These are phyloP conservation scores for Stephania yunnanensis DNA, from an alignment of 164 flowering plant genomes.

Conservation along the genomic window DNA sequence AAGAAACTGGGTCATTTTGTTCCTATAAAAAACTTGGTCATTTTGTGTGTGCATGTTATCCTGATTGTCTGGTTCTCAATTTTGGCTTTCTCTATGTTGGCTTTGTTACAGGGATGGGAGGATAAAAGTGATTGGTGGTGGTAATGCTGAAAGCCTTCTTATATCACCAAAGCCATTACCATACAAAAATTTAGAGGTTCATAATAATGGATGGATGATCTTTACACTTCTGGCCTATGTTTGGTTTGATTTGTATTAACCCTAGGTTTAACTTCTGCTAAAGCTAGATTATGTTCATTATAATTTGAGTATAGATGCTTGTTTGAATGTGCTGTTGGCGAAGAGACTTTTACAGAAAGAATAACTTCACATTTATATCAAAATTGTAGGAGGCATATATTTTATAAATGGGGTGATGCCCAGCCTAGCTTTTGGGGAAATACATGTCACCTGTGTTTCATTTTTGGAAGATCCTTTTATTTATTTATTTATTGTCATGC, in stretches of 20 bases:
- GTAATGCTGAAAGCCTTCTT: slow-evolving; percentile 68
- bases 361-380: background rate
- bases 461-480: no score
- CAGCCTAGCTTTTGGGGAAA: background rate
- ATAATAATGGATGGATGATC: slow-evolving; percentile 5
- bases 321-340: background rate
- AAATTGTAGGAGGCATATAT: background rate
- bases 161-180: slow-evolving; percentile 54
- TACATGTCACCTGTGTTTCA: no score
- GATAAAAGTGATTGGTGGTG: slow-evolving; percentile 76
- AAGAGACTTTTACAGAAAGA: background rate
- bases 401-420: background rate
- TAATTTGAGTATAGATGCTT: background rate
- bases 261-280: background rate
- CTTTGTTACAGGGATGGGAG: slow-evolving; percentile 68
- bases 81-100: background rate
- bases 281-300: background rate
- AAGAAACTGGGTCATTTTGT: no score
- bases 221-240: background rate
- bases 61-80: background rate
- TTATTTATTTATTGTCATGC: no score
- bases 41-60: no score
- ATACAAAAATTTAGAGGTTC: slow-evolving; percentile 69
- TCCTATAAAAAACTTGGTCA: no score
- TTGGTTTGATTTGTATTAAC: background rate